Percentiles rank a stretch among this genome's conserved stretches.
Evolutionary conservation across 2,329 filamentous ascomycete genomes (phyloP).

Genomic region (Trichoderma pleuroti): DNA sequence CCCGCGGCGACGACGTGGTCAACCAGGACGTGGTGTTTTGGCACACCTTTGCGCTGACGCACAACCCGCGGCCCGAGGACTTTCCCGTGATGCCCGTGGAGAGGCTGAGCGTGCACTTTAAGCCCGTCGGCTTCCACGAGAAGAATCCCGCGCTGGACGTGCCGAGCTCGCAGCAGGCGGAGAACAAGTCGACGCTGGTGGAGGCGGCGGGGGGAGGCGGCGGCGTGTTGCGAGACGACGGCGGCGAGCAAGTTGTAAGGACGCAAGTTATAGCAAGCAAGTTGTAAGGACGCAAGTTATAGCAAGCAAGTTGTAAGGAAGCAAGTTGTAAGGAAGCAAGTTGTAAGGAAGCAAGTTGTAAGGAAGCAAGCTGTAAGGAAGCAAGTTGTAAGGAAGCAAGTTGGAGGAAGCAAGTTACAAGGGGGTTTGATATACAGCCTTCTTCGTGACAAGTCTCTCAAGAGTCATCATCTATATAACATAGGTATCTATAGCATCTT

Average conservation of each 20-base stretch:
- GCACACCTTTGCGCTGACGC: conserved; percentile 48
- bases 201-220: conserved; percentile 18
- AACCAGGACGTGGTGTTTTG: conserved; percentile 38
- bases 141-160: conserved; percentile 47
- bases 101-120: conserved; percentile 42
- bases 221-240: conserved; percentile 27
- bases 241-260: conserved; percentile 1
- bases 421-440: not conserved
- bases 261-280: no score
- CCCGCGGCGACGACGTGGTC: conserved; percentile 44
- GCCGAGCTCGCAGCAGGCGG: conserved; percentile 28
- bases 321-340: no score
- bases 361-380: no score
- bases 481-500: not conserved
- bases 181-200: conserved; percentile 42
- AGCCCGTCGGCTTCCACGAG: conserved; percentile 45
- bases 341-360: no score
- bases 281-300: no score
- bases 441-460: not conserved
- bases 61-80: conserved; percentile 48
- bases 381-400: no score
- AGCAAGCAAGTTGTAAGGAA: no score
- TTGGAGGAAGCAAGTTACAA: no score
- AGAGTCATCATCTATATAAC: not conserved
- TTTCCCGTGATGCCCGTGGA: conserved; percentile 52